Evolutionary conservation across 2,329 filamentous ascomycete genomes (phyloP).

Genomic region (Fusarium sp.): DNA sequence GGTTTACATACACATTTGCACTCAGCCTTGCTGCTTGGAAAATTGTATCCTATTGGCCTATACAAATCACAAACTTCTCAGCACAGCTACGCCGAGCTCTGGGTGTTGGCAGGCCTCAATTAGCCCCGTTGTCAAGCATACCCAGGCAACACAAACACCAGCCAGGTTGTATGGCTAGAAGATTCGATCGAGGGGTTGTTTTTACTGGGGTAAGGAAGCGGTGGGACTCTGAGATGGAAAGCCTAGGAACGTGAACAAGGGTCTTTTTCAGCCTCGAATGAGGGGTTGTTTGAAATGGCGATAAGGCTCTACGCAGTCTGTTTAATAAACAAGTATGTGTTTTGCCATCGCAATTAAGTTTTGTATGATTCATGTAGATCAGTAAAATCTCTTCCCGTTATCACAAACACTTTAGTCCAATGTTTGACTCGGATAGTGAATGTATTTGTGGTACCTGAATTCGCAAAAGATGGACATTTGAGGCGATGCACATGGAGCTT

Average conservation of each 20-base stretch:
- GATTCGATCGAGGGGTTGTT: constrained; percentile 33
- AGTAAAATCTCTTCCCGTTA: constrained; percentile 9
- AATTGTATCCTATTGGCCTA: constrained; percentile 8
- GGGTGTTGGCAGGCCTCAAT: constrained; percentile 18
- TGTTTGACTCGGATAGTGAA: constrained; percentile 24
- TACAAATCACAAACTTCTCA: neutral
- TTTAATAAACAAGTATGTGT: neutral
- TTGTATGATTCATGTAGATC: constrained; percentile 23
- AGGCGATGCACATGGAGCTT: constrained; percentile 28
- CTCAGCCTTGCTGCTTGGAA: constrained; percentile 27
- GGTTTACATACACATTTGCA: neutral
- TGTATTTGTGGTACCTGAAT: constrained; percentile 30
- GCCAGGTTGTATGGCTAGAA: constrained; percentile 35
- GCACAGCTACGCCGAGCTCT: neutral
- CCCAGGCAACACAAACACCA: constrained; percentile 4
- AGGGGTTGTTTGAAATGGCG: constrained; percentile 15
- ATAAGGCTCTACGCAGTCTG: neutral
- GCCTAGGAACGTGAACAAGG: constrained; percentile 35
- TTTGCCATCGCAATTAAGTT: constrained; percentile 7
- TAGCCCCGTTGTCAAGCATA: neutral
- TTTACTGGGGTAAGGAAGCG: constrained; percentile 29
- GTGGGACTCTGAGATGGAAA: constrained; percentile 32
- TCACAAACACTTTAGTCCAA: neutral
- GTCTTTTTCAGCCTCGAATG: constrained; percentile 37
- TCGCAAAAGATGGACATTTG: constrained; percentile 28